Conservation (phyloP, 2,329 filamentous ascomycete genomes). For the Neoarthrinium moseri region DNA sequence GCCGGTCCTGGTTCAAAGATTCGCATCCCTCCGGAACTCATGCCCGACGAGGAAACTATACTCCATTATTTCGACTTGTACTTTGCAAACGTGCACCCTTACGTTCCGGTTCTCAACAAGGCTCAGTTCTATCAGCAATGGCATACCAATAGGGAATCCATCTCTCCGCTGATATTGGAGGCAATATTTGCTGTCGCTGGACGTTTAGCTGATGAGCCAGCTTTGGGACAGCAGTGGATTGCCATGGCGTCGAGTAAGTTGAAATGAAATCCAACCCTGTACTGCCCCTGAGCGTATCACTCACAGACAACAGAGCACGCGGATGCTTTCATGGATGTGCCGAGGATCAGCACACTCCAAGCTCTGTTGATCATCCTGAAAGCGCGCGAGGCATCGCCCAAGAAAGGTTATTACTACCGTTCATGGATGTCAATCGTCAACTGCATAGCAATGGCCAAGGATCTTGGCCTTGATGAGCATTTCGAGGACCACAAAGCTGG, state of each 20-base stretch:
- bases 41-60: constrained; percentile 83
- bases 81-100: constrained; percentile 88
- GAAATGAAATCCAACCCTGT: not conserved
- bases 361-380: constrained; percentile 85
- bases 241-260: constrained; percentile 76
- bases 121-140: constrained; percentile 84
- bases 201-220: constrained; percentile 77
- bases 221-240: constrained; percentile 88
- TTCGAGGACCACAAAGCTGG: constrained; percentile 74
- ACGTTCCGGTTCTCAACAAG: constrained; percentile 86
- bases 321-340: constrained; percentile 90
- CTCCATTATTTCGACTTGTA: constrained; percentile 87
- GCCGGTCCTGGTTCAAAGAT: constrained; percentile 73
- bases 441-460: constrained; percentile 89
- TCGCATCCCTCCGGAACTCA: constrained; percentile 86
- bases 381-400: constrained; percentile 86
- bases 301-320: constrained; percentile 67
- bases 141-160: constrained; percentile 76
- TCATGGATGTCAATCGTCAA: constrained; percentile 97
- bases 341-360: constrained; percentile 87
- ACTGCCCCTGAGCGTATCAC: constrained; percentile 7
- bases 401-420: constrained; percentile 92
- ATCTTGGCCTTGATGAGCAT: constrained; percentile 87
- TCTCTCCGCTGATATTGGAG: constrained; percentile 86
- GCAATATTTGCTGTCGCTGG: constrained; percentile 89